Percentiles rank a stretch among this genome's conserved stretches.
phyloP scores from a whole-genome alignment of 495 filamentous ascomycete species.

The Neohortaea acidophila region DNA sequence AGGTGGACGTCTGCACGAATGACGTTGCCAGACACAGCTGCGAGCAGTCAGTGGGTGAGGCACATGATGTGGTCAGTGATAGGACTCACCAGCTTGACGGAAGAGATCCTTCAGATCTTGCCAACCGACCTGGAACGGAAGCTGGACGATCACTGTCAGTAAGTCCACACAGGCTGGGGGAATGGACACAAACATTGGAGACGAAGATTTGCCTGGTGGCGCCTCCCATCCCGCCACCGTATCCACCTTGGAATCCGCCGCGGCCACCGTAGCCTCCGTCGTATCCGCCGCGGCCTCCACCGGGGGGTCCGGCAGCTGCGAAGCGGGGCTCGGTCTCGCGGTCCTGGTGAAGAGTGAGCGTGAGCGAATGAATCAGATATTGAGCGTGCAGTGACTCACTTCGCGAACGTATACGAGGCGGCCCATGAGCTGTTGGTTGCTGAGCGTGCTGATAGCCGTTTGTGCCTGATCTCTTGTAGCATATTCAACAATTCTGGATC shows the following conservation, averaged over 20 bases:
- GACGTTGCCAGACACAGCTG: slow-evolving; percentile 56
- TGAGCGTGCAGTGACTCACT: slow-evolving; percentile 37
- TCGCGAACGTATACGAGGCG: slow-evolving; percentile 96
- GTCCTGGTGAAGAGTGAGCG: slow-evolving; percentile 39
- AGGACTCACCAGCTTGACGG: slow-evolving; percentile 92
- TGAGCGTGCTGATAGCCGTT: slow-evolving; percentile 90
- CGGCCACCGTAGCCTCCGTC: slow-evolving; percentile 31
- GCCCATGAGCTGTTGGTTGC: slow-evolving; percentile 97
- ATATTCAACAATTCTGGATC: slow-evolving; percentile 95
- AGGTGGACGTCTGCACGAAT: slow-evolving; percentile 93
- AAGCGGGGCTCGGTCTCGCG: slow-evolving; percentile 91
- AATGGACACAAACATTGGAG: slow-evolving; percentile 73
- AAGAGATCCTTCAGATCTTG: slow-evolving; percentile 98
- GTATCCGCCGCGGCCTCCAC: slow-evolving; percentile 31
- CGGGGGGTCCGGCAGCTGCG: slow-evolving; percentile 40
- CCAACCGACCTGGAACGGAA: slow-evolving; percentile 96
- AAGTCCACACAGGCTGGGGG: slow-evolving; percentile 15
- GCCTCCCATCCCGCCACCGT: slow-evolving; percentile 32
- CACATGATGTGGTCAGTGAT: slow-evolving; percentile 6
- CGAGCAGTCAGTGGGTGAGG: slow-evolving; percentile 7
- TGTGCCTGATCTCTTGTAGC: slow-evolving; percentile 98
- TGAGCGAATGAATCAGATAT: not conserved
- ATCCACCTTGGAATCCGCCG: slow-evolving; percentile 37
- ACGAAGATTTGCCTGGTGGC: slow-evolving; percentile 87
- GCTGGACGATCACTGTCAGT: slow-evolving; percentile 43